Evolutionary conservation across 306 rosid species (phyloP), one percentile per base, ranked within the genome.

Genomic region (Rosa lucieae): DNA sequence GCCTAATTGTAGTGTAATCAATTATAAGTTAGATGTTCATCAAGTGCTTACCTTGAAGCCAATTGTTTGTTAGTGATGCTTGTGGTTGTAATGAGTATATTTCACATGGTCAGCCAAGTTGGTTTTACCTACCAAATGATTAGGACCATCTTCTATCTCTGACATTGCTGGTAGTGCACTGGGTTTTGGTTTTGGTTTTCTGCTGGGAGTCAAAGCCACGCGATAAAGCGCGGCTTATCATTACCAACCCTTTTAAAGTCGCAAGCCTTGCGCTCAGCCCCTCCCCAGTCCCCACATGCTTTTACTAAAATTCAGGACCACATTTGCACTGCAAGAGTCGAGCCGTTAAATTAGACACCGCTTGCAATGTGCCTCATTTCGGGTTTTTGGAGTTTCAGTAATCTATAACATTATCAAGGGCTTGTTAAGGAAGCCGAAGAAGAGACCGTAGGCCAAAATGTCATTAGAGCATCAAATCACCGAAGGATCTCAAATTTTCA

Each of bases 71-170:
- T 39, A 9, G 26, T 18, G 72, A 37, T 18, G 72, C 26, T 2
- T n/a, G 18, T 40, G 72, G 72, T 67, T 67, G 72, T 67, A 40
- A 67, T 67, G 72, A 67, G 72, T 67, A 20, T 37, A 7, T 18
- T 8, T 8, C 47, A 75, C 79, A 43, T 75, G 81, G 86, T 83
- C 70, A 39, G 70, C 29, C 82, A 77, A 80, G 89, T 82, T 80
- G 88, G 73, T 86, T 75, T 35, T 87, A 70, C 74, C 81, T 78
- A 70, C 76, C 82, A 87, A 61, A 87, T 89, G 87, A 89, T 89
- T 82, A 81, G 77, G 67, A 55, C 81, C 80, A 73, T 42, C 23
- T 78, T 32, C 69, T 67, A 8, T 37, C 71, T 39, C 63, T 81
- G 83, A 81, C 63, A 78, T 83, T 75, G 87, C 88, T 86, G 84